Conservation (phyloP, 805 yeast species). For the Zygosaccharomyces gambellarensis region DNA sequence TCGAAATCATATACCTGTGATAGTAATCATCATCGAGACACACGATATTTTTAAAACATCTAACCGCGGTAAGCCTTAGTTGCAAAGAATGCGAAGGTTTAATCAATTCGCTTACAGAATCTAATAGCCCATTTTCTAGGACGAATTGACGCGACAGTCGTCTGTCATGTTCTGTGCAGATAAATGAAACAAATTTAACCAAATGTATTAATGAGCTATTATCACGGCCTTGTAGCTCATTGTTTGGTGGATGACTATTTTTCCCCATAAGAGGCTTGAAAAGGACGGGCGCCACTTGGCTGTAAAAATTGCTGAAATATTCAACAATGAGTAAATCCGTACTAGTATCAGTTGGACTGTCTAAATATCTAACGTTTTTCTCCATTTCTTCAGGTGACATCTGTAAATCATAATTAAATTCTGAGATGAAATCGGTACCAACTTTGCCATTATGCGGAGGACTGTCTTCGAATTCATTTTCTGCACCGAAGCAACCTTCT, state of each 20-base stretch:
- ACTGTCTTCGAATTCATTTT: conserved; percentile 16
- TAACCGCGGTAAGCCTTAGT: conserved; percentile 58
- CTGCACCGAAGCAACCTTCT: conserved; percentile 29
- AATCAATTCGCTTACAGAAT: conserved; percentile 51
- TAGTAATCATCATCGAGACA: conserved; percentile 59
- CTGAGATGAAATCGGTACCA: conserved; percentile 8
- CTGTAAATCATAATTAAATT: conserved; percentile 6
- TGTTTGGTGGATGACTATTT: conserved; percentile 7
- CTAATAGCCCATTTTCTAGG: conserved; percentile 52
- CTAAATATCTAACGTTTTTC: neutral
- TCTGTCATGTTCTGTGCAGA: conserved; percentile 60
- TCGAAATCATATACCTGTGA: conserved; percentile 50
- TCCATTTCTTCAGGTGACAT: neutral
- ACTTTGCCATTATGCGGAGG: conserved; percentile 1
- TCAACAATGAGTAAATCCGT: conserved; percentile 24
- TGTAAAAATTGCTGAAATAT: conserved; percentile 54
- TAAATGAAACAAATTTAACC: conserved; percentile 67
- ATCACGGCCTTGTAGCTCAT: conserved; percentile 22
- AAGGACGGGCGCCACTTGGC: conserved; percentile 52
- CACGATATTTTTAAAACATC: conserved; percentile 63
- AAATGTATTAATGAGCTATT: conserved; percentile 49
- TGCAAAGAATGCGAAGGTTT: conserved; percentile 39
- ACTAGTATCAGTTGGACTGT: conserved; percentile 8
- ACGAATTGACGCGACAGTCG: conserved; percentile 57
- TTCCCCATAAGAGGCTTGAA: conserved; percentile 44